Base-by-base conservation (phyloP, 441 rosid species). In the Macaranga tanarius region DNA sequence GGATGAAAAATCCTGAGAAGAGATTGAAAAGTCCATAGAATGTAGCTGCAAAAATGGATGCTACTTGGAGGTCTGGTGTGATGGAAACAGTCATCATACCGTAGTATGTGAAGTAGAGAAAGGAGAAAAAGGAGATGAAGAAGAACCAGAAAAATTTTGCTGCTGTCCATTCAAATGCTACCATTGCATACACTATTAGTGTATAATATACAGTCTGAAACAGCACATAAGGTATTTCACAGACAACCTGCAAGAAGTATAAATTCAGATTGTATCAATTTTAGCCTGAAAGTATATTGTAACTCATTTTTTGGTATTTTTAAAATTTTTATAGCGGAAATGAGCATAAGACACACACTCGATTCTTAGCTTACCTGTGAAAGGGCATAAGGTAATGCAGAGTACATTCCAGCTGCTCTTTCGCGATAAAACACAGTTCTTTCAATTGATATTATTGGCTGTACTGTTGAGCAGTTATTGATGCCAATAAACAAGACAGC, bases 71-170 rank as follows among this genome's bases (percentile, higher is more conserved):
- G 79, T 89, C 90, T 6, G 97, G 96, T 0, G 97, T 89, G 70
- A 93, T 85, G 64, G 64, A 89, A 28, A 76, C 93, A 0, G 91
- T 76, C 97, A 93, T 90, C 98, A 92, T 92, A 51, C 96, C 97
- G 0, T 93, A 90, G 83, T 89, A 93, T 31, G 95, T 90, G 88
- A 92, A 93, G 89, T 90, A 90, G 16, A 93, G 91, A 81, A 91
- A 88, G 71, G 98, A 83, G 86, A 92, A 80, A 84, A 92, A 93
- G 63, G 83, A 72, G 75, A 90, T 69, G 38, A 87, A 88, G 85
- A 76, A 93, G 83, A 92, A 93, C 96, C 97, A 90, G 75, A 84
- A 87, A 83, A 90, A 89, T 71, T 92, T 93, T 16, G 75, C 87
- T 3, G 48, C 77, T 5, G 84, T 81, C 98, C 96, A 92, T 71